Base-by-base conservation (phyloP, 2,329 filamentous ascomycete genomes). In the Diaporthe australafricana region DNA sequence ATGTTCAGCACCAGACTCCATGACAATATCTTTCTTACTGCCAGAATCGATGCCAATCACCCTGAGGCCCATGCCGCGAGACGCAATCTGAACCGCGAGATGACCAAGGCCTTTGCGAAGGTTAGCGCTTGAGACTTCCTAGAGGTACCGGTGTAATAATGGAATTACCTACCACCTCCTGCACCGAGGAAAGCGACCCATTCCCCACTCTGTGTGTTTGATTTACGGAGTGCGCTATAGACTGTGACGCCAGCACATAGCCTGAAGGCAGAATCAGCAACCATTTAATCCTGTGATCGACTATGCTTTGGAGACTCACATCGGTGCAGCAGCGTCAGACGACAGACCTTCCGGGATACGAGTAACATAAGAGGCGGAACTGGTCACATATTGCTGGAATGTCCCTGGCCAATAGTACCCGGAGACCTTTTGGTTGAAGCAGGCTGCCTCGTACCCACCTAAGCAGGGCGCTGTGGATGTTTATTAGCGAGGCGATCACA, bases 331-430 rank as follows among this genome's bases (percentile, higher is more conserved):
- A 30, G 85, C 84, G 65, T 88, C 90, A 12, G 88, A 90, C 52
- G 85, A 80, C 22, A 93, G 80, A 4, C 79, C 81, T 5, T 91
- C 90, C 2, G 91, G 91, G 75, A 93, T 92, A 2, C 90, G 90
- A 0, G 91, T 93, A 2, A 93, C 91, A 78, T 93, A 93, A 80
- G 88, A 87, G 3, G 91, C 91, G 12, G 90, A 89, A 0, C 86
- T 87, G 20, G 92, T 78, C 22, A 87, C 87, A 77, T 93, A 93
- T 81, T 93, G 90, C 78, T 93, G 91, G 78, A 93, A 93, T n/a
- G 91, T 93, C 47, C 91, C 91, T 0, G 91, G 91, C 0, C 87
- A 89, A 78, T 89, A 92, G 81, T 92, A 93, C 6, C 91, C 91
- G 0, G 87, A 90, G 62, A 93, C 79, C 77, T 88, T 89, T 72